These are phyloP conservation scores for Leccinum subrobustum DNA, from an alignment of 1,284 basidiomycete species.

Conservation along the genomic window DNA sequence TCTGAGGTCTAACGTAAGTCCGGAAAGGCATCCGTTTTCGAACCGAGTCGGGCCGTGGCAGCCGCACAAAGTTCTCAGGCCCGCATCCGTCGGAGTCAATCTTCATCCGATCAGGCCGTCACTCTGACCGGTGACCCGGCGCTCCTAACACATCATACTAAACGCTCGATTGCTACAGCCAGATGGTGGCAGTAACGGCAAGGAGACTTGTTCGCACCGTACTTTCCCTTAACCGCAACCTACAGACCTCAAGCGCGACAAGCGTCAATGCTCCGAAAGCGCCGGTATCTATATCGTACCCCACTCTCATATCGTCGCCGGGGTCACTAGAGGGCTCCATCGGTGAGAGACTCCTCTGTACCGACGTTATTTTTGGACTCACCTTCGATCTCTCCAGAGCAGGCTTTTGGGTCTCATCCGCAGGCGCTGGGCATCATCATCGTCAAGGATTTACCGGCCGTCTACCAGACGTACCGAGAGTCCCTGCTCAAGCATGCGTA, in stretches of 20 bases:
- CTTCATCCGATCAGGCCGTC: no score
- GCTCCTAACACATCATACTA: neutral
- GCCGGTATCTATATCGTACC: slow-evolving; percentile 66
- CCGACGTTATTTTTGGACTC: neutral
- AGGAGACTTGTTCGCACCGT: slow-evolving; percentile 9
- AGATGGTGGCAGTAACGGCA: slow-evolving; percentile 9
- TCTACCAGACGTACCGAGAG: slow-evolving; percentile 63
- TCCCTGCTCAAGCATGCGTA: slow-evolving; percentile 71
- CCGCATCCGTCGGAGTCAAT: no score
- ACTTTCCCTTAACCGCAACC: slow-evolving; percentile 8
- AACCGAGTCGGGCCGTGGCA: neutral
- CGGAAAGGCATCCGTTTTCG: neutral
- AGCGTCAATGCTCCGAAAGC: slow-evolving; percentile 43
- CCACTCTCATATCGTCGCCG: slow-evolving; percentile 57
- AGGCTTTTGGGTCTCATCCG: slow-evolving; percentile 78
- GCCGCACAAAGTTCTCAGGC: neutral
- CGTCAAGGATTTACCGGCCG: slow-evolving; percentile 73
- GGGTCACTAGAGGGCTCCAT: slow-evolving; percentile 60
- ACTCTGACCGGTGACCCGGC: neutral
- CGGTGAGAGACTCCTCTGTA: slow-evolving; percentile 39
- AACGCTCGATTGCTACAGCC: neutral
- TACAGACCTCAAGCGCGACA: slow-evolving; percentile 26
- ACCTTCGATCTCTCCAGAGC: slow-evolving; percentile 42
- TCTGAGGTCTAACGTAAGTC: neutral
- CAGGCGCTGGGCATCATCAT: slow-evolving; percentile 79